Evolutionary conservation across 768 basidiomycete genomes (phyloP).

Genomic region (Kwoniella heveanensis): DNA sequence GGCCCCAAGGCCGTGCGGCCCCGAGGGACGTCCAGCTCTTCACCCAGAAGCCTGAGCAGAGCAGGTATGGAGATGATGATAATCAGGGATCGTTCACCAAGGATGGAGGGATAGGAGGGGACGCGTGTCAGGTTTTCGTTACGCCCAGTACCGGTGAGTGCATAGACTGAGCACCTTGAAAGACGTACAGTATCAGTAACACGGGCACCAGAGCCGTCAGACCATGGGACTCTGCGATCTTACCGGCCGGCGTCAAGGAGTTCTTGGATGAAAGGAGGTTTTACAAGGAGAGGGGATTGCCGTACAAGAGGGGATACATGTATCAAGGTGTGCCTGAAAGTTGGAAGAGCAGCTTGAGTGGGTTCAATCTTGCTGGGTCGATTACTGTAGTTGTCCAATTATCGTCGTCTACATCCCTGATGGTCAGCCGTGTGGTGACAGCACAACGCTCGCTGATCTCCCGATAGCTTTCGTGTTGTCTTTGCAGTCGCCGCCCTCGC

Average conservation of each 20-base stretch:
- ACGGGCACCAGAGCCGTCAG: not conserved
- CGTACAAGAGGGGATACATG: constrained; percentile 29
- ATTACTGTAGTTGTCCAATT: not conserved
- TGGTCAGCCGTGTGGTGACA: no score
- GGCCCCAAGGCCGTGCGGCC: not conserved
- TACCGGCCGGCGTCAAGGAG: constrained; percentile 24
- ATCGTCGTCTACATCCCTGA: no score
- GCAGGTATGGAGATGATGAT: not conserved
- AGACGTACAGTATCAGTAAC: not conserved
- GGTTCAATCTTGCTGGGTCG: constrained; percentile 9
- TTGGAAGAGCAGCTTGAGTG: constrained; percentile 31
- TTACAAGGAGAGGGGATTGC: constrained; percentile 24
- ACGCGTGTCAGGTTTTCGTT: not conserved
- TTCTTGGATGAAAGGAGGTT: constrained; percentile 22
- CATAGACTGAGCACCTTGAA: no score
- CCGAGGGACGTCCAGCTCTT: constrained; percentile 7
- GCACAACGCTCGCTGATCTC: no score
- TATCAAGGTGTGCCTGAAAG: constrained; percentile 30
- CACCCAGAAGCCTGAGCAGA: not conserved
- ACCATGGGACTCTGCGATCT: constrained; percentile 21
- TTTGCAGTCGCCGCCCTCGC: constrained; percentile 28
- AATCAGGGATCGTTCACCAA: not conserved
- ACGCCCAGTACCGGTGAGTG: constrained; percentile 10
- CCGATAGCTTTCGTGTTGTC: not conserved
- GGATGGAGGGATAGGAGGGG: not conserved